These are phyloP conservation scores for Candida gorgasii DNA, from an alignment of 805 yeast species.

Conservation along the genomic window DNA sequence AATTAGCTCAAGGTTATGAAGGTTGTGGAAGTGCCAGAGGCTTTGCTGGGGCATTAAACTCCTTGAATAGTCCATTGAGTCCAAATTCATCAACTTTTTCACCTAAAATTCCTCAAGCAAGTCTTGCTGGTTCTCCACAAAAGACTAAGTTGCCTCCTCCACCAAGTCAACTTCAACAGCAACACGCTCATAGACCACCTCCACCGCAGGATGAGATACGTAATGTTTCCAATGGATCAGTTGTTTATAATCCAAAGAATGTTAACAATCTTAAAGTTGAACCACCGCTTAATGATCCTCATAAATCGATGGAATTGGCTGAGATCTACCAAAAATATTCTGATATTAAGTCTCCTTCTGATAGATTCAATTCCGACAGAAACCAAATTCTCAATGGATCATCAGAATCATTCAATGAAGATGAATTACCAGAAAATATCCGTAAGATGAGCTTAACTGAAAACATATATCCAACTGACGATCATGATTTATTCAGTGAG, in stretches of 20 bases:
- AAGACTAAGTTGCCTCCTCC: constrained; percentile 2
- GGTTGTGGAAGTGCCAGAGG: constrained; percentile 78
- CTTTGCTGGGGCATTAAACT: constrained; percentile 55
- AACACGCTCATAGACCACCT: constrained; percentile 4
- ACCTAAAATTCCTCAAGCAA: not conserved
- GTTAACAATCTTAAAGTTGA: constrained; percentile 13
- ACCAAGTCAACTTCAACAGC: constrained; percentile 3
- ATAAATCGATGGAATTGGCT: constrained; percentile 39
- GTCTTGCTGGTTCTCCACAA: constrained; percentile 8
- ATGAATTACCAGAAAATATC: constrained; percentile 32
- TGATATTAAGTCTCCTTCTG: constrained; percentile 40
- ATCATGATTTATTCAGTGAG: constrained; percentile 38
- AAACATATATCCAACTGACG: constrained; percentile 37
- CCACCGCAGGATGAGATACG: constrained; percentile 5
- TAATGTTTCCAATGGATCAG: constrained; percentile 14
- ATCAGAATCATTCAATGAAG: constrained; percentile 35
- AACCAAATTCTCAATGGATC: constrained; percentile 38
- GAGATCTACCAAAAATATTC: constrained; percentile 46
- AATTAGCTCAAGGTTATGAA: constrained; percentile 53
- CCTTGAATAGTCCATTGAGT: constrained; percentile 44
- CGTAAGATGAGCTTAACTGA: constrained; percentile 29
- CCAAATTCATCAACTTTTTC: constrained; percentile 13
- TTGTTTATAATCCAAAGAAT: constrained; percentile 14
- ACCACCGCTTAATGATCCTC: constrained; percentile 14
- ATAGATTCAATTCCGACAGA: constrained; percentile 36